phyloP scores from a whole-genome alignment of 2,329 filamentous ascomycete genomes.

The Chrysoporthe cubensis region DNA sequence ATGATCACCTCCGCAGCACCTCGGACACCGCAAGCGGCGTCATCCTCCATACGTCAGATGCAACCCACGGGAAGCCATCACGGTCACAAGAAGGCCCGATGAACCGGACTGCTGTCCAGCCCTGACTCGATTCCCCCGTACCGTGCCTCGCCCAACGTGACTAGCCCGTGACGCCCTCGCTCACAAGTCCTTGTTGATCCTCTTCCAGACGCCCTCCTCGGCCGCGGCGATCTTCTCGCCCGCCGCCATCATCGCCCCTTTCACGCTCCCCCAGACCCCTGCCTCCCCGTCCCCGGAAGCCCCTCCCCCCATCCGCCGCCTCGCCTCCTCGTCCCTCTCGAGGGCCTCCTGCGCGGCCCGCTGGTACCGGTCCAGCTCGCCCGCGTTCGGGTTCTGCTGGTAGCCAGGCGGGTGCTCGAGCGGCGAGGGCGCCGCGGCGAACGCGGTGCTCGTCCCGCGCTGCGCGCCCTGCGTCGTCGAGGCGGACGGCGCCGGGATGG shows the following conservation, averaged over 20 bases:
- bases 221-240: constrained; percentile 61
- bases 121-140: not conserved
- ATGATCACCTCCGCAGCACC: not conserved
- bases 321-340: constrained; percentile 37
- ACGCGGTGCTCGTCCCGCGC: constrained; percentile 40
- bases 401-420: constrained; percentile 59
- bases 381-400: constrained; percentile 57
- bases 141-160: not conserved
- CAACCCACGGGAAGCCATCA: not conserved
- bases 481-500: constrained; percentile 51
- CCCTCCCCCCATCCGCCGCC: constrained; percentile 27
- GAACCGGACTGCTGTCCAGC: not conserved
- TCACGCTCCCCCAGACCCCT: constrained; percentile 58
- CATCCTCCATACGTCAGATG: constrained; percentile 1
- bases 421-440: constrained; percentile 31
- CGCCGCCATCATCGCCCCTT: constrained; percentile 60
- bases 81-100: not conserved
- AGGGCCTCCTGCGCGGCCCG: constrained; percentile 44
- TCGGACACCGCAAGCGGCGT: not conserved
- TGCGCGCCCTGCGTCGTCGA: constrained; percentile 43
- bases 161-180: not conserved
- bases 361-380: constrained; percentile 55
- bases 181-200: constrained; percentile 60
- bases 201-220: constrained; percentile 66
- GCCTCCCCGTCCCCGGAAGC: constrained; percentile 43